A percentile compares a stretch with the other conserved stretches of the same genome.
Conservation (phyloP, 805 yeast genomes). For the Vanderwaltozyma verrucispora region DNA sequence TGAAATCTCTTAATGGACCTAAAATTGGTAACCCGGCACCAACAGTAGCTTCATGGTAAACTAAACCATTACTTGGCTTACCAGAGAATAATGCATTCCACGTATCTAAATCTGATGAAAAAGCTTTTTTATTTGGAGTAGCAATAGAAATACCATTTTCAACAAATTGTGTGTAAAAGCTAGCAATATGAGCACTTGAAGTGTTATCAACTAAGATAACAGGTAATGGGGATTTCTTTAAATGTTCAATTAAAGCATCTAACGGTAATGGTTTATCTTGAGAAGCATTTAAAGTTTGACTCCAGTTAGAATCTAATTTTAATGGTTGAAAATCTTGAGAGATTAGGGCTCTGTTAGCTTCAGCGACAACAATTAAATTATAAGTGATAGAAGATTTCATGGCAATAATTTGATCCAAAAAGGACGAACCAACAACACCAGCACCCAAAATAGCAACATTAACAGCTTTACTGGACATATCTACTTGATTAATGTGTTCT, state of each 20-base stretch:
- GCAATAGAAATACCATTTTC: conserved; percentile 81
- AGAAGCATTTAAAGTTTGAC: conserved; percentile 36
- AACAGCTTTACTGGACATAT: conserved; percentile 40
- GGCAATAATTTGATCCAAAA: conserved; percentile 65
- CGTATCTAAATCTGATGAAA: conserved; percentile 59
- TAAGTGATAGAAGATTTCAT: conserved; percentile 53
- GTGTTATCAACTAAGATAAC: conserved; percentile 90
- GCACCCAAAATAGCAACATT: conserved; percentile 73
- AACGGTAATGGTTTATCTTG: conserved; percentile 39
- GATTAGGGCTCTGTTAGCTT: conserved; percentile 58
- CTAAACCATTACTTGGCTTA: conserved; percentile 48
- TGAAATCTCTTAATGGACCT: conserved; percentile 77
- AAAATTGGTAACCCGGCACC: conserved; percentile 98
- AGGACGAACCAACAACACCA: conserved; percentile 93
- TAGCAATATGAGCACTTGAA: conserved; percentile 69
- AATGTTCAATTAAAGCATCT: conserved; percentile 48
- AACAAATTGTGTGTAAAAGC: conserved; percentile 64
- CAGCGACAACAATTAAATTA: conserved; percentile 73
- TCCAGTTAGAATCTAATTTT: conserved; percentile 45
- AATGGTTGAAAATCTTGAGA: conserved; percentile 65
- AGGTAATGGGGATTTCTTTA: conserved; percentile 60
- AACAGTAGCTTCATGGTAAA: conserved; percentile 96
- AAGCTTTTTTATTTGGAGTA: conserved; percentile 97
- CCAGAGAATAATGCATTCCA: conserved; percentile 74
- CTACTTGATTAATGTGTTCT: conserved; percentile 2